A percentile compares a stretch with the other conserved stretches of the same genome.
Conservation (phyloP, 2,329 filamentous ascomycete genomes). For the Keithomyces neogunnii region DNA sequence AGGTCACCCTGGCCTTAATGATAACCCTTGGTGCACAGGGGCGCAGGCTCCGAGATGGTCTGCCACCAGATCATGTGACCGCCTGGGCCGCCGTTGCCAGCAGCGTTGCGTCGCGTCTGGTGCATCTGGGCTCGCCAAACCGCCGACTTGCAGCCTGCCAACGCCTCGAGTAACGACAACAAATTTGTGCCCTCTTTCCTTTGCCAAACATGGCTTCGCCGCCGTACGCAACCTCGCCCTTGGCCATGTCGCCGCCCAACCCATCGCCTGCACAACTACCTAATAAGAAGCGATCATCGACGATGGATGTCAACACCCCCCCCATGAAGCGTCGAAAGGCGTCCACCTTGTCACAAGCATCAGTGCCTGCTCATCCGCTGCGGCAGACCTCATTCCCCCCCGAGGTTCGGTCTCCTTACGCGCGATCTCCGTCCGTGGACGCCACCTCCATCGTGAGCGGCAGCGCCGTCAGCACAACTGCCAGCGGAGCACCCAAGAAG, state of each 20-base stretch:
- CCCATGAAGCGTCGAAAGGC: slow-evolving; percentile 62
- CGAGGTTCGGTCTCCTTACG: slow-evolving; percentile 44
- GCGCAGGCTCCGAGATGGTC: no score
- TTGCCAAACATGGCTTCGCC: slow-evolving; percentile 45
- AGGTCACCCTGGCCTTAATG: no score
- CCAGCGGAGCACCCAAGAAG: slow-evolving; percentile 40
- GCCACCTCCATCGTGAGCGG: slow-evolving; percentile 52
- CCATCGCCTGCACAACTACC: slow-evolving; percentile 40
- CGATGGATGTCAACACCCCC: slow-evolving; percentile 43
- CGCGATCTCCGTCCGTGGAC: slow-evolving; percentile 59
- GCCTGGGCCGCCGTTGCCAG: no score
- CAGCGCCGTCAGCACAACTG: slow-evolving; percentile 42
- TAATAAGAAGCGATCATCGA: slow-evolving; percentile 52
- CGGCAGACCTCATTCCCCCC: slow-evolving; percentile 77
- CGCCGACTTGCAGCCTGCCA: no score
- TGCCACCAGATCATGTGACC: no score
- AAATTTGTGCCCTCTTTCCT: slow-evolving; percentile 5
- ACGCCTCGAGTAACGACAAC: background rate
- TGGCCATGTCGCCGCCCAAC: slow-evolving; percentile 47
- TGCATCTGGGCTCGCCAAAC: no score
- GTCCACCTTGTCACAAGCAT: slow-evolving; percentile 50
- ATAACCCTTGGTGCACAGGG: no score
- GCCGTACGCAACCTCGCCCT: slow-evolving; percentile 39
- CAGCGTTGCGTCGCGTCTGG: no score
- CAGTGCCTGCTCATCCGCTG: slow-evolving; percentile 55